Base-by-base conservation (phyloP, 2,329 filamentous ascomycete species). In the Coniella lustricola region DNA sequence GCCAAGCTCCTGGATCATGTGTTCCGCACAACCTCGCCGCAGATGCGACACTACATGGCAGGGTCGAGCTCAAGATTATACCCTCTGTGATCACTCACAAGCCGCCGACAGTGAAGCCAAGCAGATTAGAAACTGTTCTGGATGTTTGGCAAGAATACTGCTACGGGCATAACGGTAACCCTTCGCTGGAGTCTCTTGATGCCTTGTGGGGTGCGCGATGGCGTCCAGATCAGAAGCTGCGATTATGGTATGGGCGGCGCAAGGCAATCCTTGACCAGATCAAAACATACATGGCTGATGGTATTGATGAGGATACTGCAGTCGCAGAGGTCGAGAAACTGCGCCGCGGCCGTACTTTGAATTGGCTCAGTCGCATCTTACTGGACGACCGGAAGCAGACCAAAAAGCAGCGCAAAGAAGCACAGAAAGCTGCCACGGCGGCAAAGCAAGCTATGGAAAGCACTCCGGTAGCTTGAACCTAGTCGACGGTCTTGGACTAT, bases 231-330 rank as follows among this genome's bases (percentile, higher is more conserved):
- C 60, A 63, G 17, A 61, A 63, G 25, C 62, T 65, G 12, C 56
- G 64, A 20, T 64, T 62, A n/a, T 67, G 64, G 63, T 67, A 66
- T 48, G 64, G 62, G 32, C 58, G 64, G 39, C 60, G 64, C 43
- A 67, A 67, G 55, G 62, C 66, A n/a, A 64, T 67, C 36, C 64
- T 63, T 61, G 64, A 67, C 46, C 67, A 66, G 53, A 64, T 67
- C 35, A 65, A 63, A 49, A 64, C 66, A 39, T 62, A 60, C 48
- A 62, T 67, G 34, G 55, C 55, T 22, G 64, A 66, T 38, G 64
- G 64, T 4, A 59, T 66, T 54, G 59, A 59, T 35, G 65, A 67
- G 52, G 57, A 64, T 4, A 57, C 59, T 13, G 63, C 65, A 3
- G 63, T 67, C 12, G 55, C 52, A 44, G 63, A 65, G 50, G 63